Conservation (phyloP, 768 basidiomycete species). For the Rhizopogon roseolus region DNA sequence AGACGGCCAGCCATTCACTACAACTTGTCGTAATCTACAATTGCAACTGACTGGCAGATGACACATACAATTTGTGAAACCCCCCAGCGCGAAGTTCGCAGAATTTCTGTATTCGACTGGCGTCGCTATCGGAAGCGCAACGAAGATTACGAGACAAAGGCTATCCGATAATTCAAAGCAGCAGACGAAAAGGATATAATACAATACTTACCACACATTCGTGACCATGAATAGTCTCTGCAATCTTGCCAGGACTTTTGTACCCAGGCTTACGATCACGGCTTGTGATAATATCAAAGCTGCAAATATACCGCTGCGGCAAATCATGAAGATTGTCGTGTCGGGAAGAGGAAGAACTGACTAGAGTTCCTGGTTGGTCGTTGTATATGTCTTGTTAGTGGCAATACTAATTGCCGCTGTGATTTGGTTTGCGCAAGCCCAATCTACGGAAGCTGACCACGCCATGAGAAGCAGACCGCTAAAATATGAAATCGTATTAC, state of each 20-base stretch:
- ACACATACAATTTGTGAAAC: constrained; percentile 27
- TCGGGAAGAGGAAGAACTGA: constrained; percentile 16
- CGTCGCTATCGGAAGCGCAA: constrained; percentile 34
- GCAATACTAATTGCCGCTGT: constrained; percentile 44
- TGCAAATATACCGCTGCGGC: constrained; percentile 51
- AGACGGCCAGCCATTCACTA: constrained; percentile 35
- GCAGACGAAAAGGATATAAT: background rate
- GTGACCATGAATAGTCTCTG: constrained; percentile 45
- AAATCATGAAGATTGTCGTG: constrained; percentile 12
- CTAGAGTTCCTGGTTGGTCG: constrained; percentile 43
- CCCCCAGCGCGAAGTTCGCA: constrained; percentile 32
- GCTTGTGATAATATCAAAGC: constrained; percentile 59
- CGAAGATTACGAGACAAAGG: constrained; percentile 25
- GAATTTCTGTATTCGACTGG: constrained; percentile 32
- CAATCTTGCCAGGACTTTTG: constrained; percentile 56
- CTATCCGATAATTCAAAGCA: background rate
- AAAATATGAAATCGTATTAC: background rate
- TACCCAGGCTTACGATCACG: constrained; percentile 58
- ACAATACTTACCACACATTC: constrained; percentile 30
- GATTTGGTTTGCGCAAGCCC: constrained; percentile 56
- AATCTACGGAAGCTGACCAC: constrained; percentile 46
- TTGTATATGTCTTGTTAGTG: constrained; percentile 32
- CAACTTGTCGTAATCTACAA: background rate
- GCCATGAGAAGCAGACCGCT: background rate
- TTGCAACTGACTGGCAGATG: background rate